Conservation (phyloP, 139 green algal genomes). For the Chlamydomonas incerta region DNA sequence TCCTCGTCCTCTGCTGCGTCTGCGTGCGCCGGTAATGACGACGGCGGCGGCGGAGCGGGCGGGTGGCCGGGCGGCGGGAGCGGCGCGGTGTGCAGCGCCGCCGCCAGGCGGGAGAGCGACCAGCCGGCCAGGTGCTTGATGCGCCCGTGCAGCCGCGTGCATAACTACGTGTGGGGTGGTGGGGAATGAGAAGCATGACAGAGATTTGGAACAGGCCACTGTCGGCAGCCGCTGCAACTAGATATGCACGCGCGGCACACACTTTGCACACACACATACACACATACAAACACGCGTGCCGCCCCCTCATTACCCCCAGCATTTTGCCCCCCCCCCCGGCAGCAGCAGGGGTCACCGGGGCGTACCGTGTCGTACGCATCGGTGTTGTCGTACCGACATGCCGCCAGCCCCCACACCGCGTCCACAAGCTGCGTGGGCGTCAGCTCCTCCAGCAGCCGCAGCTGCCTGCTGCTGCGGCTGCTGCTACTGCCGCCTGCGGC, state of each 20-base stretch:
- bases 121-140: slow-evolving; percentile 8
- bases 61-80: background rate
- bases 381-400: slow-evolving; percentile 16
- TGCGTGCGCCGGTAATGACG: background rate
- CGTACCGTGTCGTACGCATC: slow-evolving; percentile 20
- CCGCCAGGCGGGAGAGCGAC: slow-evolving; percentile 12
- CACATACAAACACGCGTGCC: too few relatives aligned
- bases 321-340: too few relatives aligned
- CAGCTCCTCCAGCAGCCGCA: background rate
- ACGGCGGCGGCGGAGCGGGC: background rate
- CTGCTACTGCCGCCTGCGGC: background rate
- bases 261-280: too few relatives aligned
- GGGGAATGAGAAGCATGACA: too few relatives aligned
- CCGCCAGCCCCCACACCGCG: slow-evolving; percentile 9
- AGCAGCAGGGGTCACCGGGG: background rate
- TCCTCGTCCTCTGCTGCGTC: background rate
- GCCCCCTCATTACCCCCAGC: too few relatives aligned
- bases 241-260: too few relatives aligned
- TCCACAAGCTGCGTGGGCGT: background rate
- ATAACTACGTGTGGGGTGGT: background rate
- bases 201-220: background rate
- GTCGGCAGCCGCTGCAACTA: too few relatives aligned
- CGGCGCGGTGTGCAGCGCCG: slow-evolving; percentile 18
- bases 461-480: background rate
- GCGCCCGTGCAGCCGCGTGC: background rate